Conservation (phyloP, 345 rosid genomes). For the Bruguiera gymnorhiza region DNA sequence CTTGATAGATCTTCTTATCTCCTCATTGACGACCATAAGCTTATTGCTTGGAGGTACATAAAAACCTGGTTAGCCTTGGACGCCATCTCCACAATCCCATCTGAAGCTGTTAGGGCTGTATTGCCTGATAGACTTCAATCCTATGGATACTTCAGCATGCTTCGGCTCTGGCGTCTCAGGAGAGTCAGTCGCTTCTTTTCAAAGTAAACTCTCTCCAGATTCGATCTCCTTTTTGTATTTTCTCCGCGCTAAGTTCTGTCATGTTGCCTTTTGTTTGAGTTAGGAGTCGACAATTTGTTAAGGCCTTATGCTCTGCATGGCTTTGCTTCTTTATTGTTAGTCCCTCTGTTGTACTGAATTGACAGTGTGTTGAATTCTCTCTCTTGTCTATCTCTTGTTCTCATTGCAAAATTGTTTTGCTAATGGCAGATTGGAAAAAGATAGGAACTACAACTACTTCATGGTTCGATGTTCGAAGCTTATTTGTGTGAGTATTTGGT, state of each 20-base stretch:
- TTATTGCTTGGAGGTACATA: slow-evolving; percentile 60
- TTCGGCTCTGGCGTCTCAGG: slow-evolving; percentile 91
- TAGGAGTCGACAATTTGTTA: background rate
- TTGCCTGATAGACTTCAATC: slow-evolving; percentile 44
- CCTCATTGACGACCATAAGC: slow-evolving; percentile 50
- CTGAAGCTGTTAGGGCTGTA: slow-evolving; percentile 40
- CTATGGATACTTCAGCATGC: slow-evolving; percentile 70
- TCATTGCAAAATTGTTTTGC: background rate
- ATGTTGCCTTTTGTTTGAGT: background rate
- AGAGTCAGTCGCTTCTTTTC: slow-evolving; percentile 69
- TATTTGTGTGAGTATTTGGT: slow-evolving; percentile 49
- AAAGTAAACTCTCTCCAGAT: slow-evolving; percentile 23
- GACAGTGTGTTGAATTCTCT: background rate
- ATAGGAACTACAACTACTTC: slow-evolving; percentile 63
- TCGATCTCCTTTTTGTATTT: background rate
- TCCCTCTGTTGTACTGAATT: background rate
- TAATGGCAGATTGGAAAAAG: slow-evolving; percentile 70
- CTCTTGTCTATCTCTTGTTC: background rate
- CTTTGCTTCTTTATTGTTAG: too few relatives aligned
- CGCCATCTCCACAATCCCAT: slow-evolving; percentile 70
- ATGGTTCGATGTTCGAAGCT: slow-evolving; percentile 70
- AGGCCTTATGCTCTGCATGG: background rate
- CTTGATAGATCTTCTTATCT: slow-evolving; percentile 65
- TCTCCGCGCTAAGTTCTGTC: too few relatives aligned
- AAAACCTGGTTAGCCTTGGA: slow-evolving; percentile 60